Evolutionary conservation across 768 basidiomycete species (phyloP), one percentile per base, ranked within the genome.

Genomic region (Gloeopeniophorella convolvens): DNA sequence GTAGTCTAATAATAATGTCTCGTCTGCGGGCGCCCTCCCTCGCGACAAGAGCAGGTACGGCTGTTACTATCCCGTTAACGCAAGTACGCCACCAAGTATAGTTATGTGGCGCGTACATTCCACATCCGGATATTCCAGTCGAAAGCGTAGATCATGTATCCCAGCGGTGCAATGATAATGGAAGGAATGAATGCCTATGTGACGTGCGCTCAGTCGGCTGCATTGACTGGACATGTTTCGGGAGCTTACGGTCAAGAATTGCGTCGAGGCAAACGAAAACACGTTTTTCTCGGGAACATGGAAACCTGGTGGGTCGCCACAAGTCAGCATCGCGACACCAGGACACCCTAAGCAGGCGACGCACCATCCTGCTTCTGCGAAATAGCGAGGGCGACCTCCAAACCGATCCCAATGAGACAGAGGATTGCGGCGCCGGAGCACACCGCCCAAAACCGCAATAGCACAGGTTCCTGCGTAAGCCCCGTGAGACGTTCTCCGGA

Each of bases 1-100:
- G 63, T 86, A 86, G 62, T 86, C 78, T 21, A 83, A 60, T 15
- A 87, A 66, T n/a, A 87, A 62, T 45, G 78, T 78, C 54, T 79
- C 76, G 48, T 80, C 70, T 1, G 83, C 81, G 2, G 67, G 62
- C 1, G 75, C 76, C 52, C 67, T 66, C 2, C 81, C 82, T 56
- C 70, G 67, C 15, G 76, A 70, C 23, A 87, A 64, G 5, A 72
- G 64, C 5, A 87, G 67, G 53, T 83, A 86, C 3, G 85, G 83
- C 83, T 86, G 50, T 27, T 7, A 35, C 15, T 34, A 13, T 55
- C 28, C 56, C n/a, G n/a, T n/a, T 50, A 42, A 57, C 21, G 26
- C 11, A 33, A 31, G 34, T 39, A n/a, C 31, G 27, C 21, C 12
- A 4, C 26, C 23, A 8, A 24, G 21, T 48, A 10, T 16, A 18